Evolutionary conservation across 768 basidiomycete species (phyloP).

Genomic region (Dentipellis fragilis): DNA sequence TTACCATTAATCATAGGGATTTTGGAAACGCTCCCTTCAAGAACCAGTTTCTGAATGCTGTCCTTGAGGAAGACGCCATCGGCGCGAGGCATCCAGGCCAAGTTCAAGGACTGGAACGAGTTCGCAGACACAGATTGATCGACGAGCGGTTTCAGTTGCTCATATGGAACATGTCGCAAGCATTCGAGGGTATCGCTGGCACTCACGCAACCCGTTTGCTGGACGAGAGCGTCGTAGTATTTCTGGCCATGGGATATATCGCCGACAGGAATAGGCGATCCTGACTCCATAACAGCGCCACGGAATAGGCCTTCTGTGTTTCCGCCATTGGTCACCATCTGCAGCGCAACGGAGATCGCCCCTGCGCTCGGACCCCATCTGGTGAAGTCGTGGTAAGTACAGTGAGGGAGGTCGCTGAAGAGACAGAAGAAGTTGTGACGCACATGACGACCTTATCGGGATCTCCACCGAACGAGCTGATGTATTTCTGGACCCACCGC

Average conservation of each 20-base stretch:
- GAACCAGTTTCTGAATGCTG: slow-evolving; percentile 22
- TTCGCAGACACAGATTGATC: slow-evolving; percentile 19
- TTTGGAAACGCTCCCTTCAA: slow-evolving; percentile 25
- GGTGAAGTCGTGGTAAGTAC: neutral
- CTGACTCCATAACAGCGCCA: slow-evolving; percentile 19
- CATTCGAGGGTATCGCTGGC: slow-evolving; percentile 30
- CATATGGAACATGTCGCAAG: slow-evolving; percentile 27
- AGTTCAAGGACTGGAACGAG: slow-evolving; percentile 24
- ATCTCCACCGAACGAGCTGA: slow-evolving; percentile 31
- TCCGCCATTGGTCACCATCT: neutral
- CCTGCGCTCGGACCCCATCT: slow-evolving; percentile 30
- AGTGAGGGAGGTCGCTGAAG: neutral
- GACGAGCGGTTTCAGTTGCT: slow-evolving; percentile 20
- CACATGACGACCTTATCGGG: slow-evolving; percentile 21
- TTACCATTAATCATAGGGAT: slow-evolving; percentile 9
- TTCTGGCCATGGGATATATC: slow-evolving; percentile 17
- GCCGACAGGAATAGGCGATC: slow-evolving; percentile 15
- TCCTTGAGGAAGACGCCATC: slow-evolving; percentile 30
- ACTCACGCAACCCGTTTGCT: slow-evolving; percentile 24
- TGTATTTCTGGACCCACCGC: slow-evolving; percentile 32
- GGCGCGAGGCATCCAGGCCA: slow-evolving; percentile 28
- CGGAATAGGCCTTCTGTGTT: slow-evolving; percentile 10
- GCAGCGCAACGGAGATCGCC: neutral
- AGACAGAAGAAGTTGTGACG: too few species aligned
- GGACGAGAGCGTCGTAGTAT: slow-evolving; percentile 32